These are phyloP conservation scores for Linnemannia exigua DNA, from an alignment of 192 early-diverging fungal species.

Conservation along the genomic window DNA sequence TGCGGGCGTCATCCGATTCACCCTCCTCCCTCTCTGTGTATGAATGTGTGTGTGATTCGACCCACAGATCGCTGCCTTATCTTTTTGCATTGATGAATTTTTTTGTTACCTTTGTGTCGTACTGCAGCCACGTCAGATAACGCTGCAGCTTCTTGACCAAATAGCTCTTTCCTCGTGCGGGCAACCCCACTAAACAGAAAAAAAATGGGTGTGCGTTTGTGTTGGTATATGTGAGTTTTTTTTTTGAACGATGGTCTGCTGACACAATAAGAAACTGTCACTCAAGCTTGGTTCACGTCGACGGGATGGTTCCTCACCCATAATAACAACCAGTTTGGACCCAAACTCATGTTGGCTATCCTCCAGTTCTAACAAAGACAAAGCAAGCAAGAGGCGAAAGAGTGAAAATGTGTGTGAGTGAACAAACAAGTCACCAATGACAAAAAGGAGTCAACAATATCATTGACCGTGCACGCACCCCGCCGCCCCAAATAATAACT, in stretches of 20 bases:
- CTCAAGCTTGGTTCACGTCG: background rate
- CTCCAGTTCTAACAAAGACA: conserved; percentile 31
- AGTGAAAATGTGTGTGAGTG: background rate
- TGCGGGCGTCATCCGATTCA: conserved; percentile 20
- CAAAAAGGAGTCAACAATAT: background rate
- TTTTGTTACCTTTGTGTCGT: conserved; percentile 76
- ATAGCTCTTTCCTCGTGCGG: conserved; percentile 96
- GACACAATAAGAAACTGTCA: background rate
- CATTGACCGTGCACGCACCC: background rate
- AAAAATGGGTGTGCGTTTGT: background rate
- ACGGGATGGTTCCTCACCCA: conserved; percentile 69
- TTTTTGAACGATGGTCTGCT: background rate
- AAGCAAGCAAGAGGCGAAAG: background rate
- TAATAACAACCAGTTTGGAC: conserved; percentile 93
- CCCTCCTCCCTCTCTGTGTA: background rate
- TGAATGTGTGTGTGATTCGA: background rate
- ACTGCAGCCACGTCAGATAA: conserved; percentile 87
- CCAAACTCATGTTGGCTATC: conserved; percentile 80
- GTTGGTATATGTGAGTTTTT: background rate
- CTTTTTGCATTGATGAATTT: conserved; percentile 9
- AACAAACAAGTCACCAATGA: conserved; percentile 3
- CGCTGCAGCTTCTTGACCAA: conserved; percentile 96
- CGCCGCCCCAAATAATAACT: background rate
- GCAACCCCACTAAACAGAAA: conserved; percentile 80
- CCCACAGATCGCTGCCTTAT: conserved; percentile 8